Evolutionary conservation across 495 filamentous ascomycete genomes (phyloP), one percentile per base, ranked within the genome.

Genomic region (Staphylotrichum longicolle): DNA sequence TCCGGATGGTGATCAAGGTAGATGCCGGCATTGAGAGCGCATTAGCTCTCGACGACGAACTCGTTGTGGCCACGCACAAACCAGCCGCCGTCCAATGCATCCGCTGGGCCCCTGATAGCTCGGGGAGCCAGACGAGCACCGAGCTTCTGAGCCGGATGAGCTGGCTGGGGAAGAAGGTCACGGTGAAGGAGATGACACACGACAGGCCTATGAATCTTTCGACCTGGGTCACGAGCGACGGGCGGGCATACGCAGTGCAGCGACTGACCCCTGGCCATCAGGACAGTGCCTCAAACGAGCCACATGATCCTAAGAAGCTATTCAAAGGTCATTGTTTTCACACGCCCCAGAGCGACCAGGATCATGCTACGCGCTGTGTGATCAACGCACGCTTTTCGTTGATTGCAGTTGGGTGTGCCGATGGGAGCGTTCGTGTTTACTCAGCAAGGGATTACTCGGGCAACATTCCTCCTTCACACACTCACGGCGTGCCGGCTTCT

Each of bases 1-100:
- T 99, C 76, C 83, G 94, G 54, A 97, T 97, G 91, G 93, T 95
- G 30, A 97, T 99, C 60, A 95, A 95, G 74, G 90, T 99, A 27
- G 94, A 99, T 73, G 95, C 95, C 8, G 95, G 95, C 2, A 96
- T 99, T 63, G 85, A 85, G 65, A 83, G 78, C 65, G 91, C 88
- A n/a, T 73, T 98, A 51, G 93, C 95, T 3, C 80, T 98, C 42
- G 95, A 98, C 65, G 89, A 94, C 39, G 95, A 97, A 73, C 80
- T 99, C 37, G 82, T 99, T 42, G 93, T 99, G 45, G 91, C 94
- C 8, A 99, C 95, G 4, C 81, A 88, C 63, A 96, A 93, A 70
- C 95, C 95, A 2, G 87, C 92, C 2, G 95, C 95, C 37, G 86
- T 98, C 11, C 95, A 99, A 70, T 97, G 92, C 71, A 98, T 99